Evolutionary conservation across 331 rosid genomes (phyloP).

Genomic region (Quercus tomentella): DNA sequence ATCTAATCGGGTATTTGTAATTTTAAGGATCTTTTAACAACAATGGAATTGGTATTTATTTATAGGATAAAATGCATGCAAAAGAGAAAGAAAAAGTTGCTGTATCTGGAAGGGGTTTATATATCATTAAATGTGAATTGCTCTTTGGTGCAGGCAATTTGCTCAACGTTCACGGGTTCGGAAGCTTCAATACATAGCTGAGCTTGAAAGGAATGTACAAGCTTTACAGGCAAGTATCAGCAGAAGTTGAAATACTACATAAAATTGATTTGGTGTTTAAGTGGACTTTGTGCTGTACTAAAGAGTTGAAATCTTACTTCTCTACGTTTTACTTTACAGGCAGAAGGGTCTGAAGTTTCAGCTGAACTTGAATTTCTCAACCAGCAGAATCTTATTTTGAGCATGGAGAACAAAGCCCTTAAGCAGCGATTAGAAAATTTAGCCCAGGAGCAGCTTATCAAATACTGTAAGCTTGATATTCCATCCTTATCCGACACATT

Average conservation of each 20-base stretch:
- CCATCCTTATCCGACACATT: background rate
- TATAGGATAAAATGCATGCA: background rate
- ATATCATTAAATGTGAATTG: slow-evolving; percentile 17
- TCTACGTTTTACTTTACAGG: slow-evolving; percentile 44
- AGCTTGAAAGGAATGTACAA: slow-evolving; percentile 83
- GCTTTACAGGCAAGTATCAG: slow-evolving; percentile 70
- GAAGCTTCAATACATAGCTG: slow-evolving; percentile 90
- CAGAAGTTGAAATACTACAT: slow-evolving; percentile 20
- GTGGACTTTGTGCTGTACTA: slow-evolving; percentile 1
- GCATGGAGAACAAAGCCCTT: slow-evolving; percentile 92
- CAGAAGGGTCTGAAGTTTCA: slow-evolving; percentile 78
- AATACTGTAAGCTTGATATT: slow-evolving; percentile 53
- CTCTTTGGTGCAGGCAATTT: slow-evolving; percentile 58
- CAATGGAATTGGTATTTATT: background rate
- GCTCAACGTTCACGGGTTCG: slow-evolving; percentile 91
- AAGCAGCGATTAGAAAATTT: slow-evolving; percentile 83
- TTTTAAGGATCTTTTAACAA: background rate
- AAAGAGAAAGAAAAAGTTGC: background rate
- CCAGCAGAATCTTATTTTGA: slow-evolving; percentile 76
- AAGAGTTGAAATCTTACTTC: slow-evolving; percentile 14
- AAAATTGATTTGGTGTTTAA: background rate
- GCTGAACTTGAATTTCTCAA: slow-evolving; percentile 92
- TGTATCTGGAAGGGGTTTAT: slow-evolving; percentile 1
- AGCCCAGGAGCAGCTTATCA: slow-evolving; percentile 85
- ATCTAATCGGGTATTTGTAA: background rate